Conservation (phyloP, 2,329 filamentous ascomycete genomes). For the Fusarium xylarioides region DNA sequence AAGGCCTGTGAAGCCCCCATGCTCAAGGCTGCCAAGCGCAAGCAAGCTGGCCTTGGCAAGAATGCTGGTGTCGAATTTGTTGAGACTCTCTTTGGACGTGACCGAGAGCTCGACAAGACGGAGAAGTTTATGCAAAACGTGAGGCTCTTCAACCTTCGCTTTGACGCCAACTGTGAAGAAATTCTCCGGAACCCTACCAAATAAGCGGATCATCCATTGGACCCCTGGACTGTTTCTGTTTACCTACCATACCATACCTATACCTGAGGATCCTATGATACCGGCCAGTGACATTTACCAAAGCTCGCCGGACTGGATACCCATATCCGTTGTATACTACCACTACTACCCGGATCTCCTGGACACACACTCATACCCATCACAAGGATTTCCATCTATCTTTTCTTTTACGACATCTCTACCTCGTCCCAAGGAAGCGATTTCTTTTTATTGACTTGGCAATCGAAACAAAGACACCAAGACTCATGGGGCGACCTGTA, state of each 20-base stretch:
- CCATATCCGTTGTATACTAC: slow-evolving; percentile 44
- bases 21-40: slow-evolving; percentile 86
- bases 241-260: slow-evolving; percentile 19
- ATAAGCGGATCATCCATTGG: slow-evolving; percentile 50
- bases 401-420: slow-evolving; percentile 38
- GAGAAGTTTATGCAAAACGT: slow-evolving; percentile 93
- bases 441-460: slow-evolving; percentile 42
- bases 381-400: slow-evolving; percentile 36
- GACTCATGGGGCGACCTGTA: slow-evolving; percentile 46
- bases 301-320: slow-evolving; percentile 39
- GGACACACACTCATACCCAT: slow-evolving; percentile 18
- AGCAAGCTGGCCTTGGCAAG: slow-evolving; percentile 77
- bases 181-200: slow-evolving; percentile 73
- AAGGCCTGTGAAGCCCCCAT: slow-evolving; percentile 94
- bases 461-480: slow-evolving; percentile 38
- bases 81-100: slow-evolving; percentile 91
- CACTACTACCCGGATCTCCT: slow-evolving; percentile 40
- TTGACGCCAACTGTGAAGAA: slow-evolving; percentile 94
- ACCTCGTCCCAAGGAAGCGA: slow-evolving; percentile 36
- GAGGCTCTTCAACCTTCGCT: slow-evolving; percentile 89
- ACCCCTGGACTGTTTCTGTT: slow-evolving; percentile 38
- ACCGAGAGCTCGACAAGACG: slow-evolving; percentile 87
- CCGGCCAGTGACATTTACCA: slow-evolving; percentile 34
- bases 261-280: slow-evolving; percentile 36
- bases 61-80: slow-evolving; percentile 96